phyloP scores from a whole-genome alignment of 192 early-diverging fungal species.

The Chytriomyces confervae region DNA sequence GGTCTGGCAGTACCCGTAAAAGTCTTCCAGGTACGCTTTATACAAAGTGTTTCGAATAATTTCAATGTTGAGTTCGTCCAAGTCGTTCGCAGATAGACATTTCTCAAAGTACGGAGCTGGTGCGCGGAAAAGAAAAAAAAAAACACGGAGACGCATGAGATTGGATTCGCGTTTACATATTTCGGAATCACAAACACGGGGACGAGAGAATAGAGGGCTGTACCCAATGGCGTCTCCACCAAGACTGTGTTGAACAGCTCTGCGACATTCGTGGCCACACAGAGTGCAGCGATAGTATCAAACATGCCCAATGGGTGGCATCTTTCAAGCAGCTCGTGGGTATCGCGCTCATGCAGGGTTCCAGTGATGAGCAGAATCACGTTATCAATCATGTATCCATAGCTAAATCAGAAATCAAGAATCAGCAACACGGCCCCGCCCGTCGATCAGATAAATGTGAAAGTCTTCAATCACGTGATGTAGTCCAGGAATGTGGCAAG shows the following conservation, averaged over 20 bases:
- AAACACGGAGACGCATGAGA: neutral
- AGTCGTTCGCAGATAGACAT: slow-evolving; percentile 93
- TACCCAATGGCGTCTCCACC: slow-evolving; percentile 94
- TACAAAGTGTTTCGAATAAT: slow-evolving; percentile 99
- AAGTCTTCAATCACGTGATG: slow-evolving; percentile 76
- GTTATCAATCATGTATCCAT: slow-evolving; percentile 99
- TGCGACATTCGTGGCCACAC: slow-evolving; percentile 93
- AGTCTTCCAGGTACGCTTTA: slow-evolving; percentile 99
- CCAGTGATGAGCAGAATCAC: slow-evolving; percentile 97
- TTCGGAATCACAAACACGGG: neutral
- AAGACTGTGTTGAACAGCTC: slow-evolving; percentile 96
- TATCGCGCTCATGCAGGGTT: slow-evolving; percentile 97
- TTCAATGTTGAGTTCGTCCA: slow-evolving; percentile 99
- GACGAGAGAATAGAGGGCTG: neutral
- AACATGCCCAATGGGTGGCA: slow-evolving; percentile 99
- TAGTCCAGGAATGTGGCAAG: slow-evolving; percentile 94
- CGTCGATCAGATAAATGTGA: neutral
- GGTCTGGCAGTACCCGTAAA: slow-evolving; percentile 84
- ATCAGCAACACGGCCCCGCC: neutral
- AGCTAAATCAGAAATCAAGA: slow-evolving; percentile 48
- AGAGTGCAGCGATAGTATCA: slow-evolving; percentile 97
- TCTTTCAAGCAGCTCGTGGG: slow-evolving; percentile 92
- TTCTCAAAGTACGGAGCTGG: slow-evolving; percentile 96
- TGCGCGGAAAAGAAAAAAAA: neutral
- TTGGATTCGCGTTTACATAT: slow-evolving; percentile 16